A percentile compares a stretch with the other conserved stretches of the same genome.
phyloP scores from a whole-genome alignment of 192 early-diverging fungal species.

The Gaertneriomyces sp. region DNA sequence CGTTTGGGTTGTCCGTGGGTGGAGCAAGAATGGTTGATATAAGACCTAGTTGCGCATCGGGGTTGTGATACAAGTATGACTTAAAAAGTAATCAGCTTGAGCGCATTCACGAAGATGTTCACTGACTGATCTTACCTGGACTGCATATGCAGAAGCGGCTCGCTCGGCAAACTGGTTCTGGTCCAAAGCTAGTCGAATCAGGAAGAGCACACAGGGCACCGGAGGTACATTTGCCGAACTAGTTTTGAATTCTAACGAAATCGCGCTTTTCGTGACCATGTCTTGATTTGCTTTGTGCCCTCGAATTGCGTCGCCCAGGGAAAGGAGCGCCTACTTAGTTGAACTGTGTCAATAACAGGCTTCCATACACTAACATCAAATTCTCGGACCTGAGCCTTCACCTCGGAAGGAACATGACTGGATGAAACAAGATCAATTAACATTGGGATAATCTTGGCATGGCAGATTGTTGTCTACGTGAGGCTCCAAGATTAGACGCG shows the following conservation, averaged over 20 bases:
- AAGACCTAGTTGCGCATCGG: constrained; percentile 82
- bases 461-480: constrained; percentile 71
- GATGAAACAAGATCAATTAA: constrained; percentile 77
- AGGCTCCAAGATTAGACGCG: not conserved
- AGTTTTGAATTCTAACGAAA: not conserved
- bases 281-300: constrained; percentile 74
- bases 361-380: not conserved
- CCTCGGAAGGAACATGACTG: constrained; percentile 69
- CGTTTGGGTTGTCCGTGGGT: constrained; percentile 68
- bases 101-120: not conserved
- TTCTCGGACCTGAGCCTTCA: constrained; percentile 57
- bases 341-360: not conserved
- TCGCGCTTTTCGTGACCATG: constrained; percentile 46
- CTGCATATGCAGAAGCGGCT: constrained; percentile 78
- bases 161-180: constrained; percentile 68
- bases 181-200: constrained; percentile 75
- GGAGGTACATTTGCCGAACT: constrained; percentile 34
- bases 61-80: constrained; percentile 76
- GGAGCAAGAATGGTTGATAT: constrained; percentile 81
- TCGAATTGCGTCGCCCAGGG: constrained; percentile 80
- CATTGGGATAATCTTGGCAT: constrained; percentile 73
- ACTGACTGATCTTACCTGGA: constrained; percentile 46
- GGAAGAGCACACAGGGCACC: constrained; percentile 73
- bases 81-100: constrained; percentile 4
- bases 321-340: constrained; percentile 64